phyloP scores from a whole-genome alignment of 2,329 filamentous ascomycete genomes.

The Chrysosporium keratinophilum region DNA sequence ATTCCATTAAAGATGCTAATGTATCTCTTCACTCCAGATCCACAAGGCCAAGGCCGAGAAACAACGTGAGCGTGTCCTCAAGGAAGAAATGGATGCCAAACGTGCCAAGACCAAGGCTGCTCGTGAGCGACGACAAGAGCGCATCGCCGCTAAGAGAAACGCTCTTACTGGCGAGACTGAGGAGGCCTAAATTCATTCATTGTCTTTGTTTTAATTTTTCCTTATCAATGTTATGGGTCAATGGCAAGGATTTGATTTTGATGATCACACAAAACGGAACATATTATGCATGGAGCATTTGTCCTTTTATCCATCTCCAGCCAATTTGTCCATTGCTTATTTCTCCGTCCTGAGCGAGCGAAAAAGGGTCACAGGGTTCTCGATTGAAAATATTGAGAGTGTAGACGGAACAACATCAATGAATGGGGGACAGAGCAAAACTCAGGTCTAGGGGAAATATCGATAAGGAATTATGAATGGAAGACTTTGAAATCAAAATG shows the following conservation, averaged over 20 bases:
- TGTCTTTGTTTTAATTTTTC: conserved; percentile 15
- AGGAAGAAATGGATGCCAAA: conserved; percentile 99
- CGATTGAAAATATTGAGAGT: conserved; percentile 2
- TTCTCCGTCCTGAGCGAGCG: not conserved
- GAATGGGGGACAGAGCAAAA: conserved; percentile 2
- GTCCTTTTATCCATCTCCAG: conserved; percentile 4
- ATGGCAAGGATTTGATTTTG: conserved; percentile 14
- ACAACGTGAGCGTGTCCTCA: conserved; percentile 84
- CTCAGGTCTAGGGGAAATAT: conserved; percentile 1
- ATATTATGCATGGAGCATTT: conserved; percentile 10
- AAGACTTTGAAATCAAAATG: conserved; percentile 6
- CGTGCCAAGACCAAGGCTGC: conserved; percentile 99
- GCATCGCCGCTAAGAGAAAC: conserved; percentile 80
- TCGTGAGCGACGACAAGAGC: conserved; percentile 94
- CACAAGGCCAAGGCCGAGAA: conserved; percentile 99
- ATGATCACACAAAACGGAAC: conserved; percentile 14
- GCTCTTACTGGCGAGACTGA: conserved; percentile 62
- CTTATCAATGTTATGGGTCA: conserved; percentile 15
- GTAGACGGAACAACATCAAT: not conserved
- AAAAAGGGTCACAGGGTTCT: conserved; percentile 7
- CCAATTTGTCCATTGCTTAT: conserved; percentile 6
- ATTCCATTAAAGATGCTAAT: conserved; percentile 9
- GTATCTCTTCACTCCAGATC: conserved; percentile 52
- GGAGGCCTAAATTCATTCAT: conserved; percentile 14
- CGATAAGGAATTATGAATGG: conserved; percentile 11